Evolutionary conservation across 2,329 filamentous ascomycete species (phyloP), one percentile per base, ranked within the genome.

Genomic region (Reticulascus tulasneorum): DNA sequence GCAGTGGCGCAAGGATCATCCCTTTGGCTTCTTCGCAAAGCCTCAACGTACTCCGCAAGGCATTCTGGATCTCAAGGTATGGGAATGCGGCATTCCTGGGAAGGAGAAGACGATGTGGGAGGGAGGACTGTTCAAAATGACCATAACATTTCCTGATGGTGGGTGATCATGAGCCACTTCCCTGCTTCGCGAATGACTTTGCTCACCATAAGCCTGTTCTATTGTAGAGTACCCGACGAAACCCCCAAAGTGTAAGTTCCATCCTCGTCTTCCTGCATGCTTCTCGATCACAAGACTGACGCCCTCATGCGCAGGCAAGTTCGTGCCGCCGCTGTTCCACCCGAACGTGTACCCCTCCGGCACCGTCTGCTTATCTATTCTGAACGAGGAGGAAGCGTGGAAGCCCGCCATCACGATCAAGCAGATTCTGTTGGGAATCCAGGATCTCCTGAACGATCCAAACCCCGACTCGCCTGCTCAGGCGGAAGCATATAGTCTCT

Each of bases 381-480:
- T 98, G 48, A 98, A 97, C 66, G 94, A 98, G 62, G 93, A 98
- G 53, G 93, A 98, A 60, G 90, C 86, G 7, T 98, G 94, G 93
- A 94, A 94, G 63, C 94, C 93, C 1, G 91, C 93, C 7, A 98
- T 98, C 55, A 98, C 93, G 1, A 88, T 98, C 60, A 97, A 96
- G 67, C 89, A 97, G 65, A 97, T 98, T 46, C 77, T 97, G 6
- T 75, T 97, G 2, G 93, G 93, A 31, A 94, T 98, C 39, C 93
- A 98, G 63, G 91, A 94, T 52, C 77, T 98, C 2, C 80, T 98
- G 25, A 84, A 98, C 60, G 91, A 96, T 53, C 93, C 94, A 12
- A 98, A 98, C 58, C 93, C 91, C 4, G 93, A 98, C 33, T 95
- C 89, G 2, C 93, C 93, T 0, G 93, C 93, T 0, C 93, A 98